Conservation (phyloP, 2,329 filamentous ascomycete genomes). For the Cladophialophora exuberans region DNA sequence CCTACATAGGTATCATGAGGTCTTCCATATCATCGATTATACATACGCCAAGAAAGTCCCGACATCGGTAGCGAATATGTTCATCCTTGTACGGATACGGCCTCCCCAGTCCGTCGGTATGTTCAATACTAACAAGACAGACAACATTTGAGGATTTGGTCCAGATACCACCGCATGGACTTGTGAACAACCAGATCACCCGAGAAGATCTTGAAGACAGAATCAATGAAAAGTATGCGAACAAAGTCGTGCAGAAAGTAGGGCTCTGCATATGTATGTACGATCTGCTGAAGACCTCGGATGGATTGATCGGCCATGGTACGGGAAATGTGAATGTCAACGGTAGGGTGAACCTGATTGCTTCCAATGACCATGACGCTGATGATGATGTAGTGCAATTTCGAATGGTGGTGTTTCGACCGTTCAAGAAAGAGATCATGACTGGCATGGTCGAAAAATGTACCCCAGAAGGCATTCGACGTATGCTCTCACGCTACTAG, state of each 20-base stretch:
- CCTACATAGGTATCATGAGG: conserved; percentile 10
- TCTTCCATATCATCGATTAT: neutral
- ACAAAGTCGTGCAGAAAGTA: conserved; percentile 92
- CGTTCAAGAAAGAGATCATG: conserved; percentile 93
- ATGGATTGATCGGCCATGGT: conserved; percentile 91
- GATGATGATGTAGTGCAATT: conserved; percentile 71
- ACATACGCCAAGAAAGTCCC: neutral
- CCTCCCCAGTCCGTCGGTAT: neutral
- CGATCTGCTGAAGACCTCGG: conserved; percentile 84
- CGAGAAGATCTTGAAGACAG: conserved; percentile 89
- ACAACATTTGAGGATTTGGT: conserved; percentile 94
- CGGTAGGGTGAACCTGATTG: conserved; percentile 55
- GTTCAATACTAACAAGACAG: conserved; percentile 50
- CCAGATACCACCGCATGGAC: conserved; percentile 84
- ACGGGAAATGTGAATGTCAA: conserved; percentile 94
- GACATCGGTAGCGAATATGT: conserved; percentile 29
- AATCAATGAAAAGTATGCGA: conserved; percentile 95
- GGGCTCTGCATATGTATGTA: conserved; percentile 93
- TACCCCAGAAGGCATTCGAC: conserved; percentile 71
- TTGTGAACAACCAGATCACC: conserved; percentile 66
- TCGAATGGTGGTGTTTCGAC: conserved; percentile 88
- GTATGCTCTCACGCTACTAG: conserved; percentile 46
- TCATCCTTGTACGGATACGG: conserved; percentile 33
- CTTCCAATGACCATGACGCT: conserved; percentile 1
- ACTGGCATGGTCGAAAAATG: conserved; percentile 79